These are phyloP conservation scores for Lathyrus sativus DNA, from an alignment of 306 rosid genomes.

Conservation along the genomic window DNA sequence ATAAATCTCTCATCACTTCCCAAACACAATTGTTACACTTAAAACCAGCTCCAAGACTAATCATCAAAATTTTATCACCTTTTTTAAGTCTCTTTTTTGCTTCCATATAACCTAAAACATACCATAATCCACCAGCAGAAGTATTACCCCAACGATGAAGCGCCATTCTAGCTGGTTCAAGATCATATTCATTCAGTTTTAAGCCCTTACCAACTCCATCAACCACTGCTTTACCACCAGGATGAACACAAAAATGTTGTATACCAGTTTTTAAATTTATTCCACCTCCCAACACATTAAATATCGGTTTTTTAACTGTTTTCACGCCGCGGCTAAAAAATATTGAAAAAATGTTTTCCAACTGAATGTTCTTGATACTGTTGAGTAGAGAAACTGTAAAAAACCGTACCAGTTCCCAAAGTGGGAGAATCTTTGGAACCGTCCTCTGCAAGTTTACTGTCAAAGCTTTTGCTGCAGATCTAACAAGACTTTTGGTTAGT, in stretches of 20 bases:
- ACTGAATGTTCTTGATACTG: conserved; percentile 17
- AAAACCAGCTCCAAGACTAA: conserved; percentile 89
- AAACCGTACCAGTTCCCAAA: conserved; percentile 54
- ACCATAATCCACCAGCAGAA: conserved; percentile 85
- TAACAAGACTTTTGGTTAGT: conserved; percentile 66
- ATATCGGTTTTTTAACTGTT: background rate
- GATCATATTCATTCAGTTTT: conserved; percentile 57
- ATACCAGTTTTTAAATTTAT: conserved; percentile 65
- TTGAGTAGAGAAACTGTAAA: conserved; percentile 14
- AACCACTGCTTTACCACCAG: conserved; percentile 74
- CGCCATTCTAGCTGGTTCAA: conserved; percentile 82
- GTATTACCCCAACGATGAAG: conserved; percentile 89
- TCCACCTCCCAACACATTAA: conserved; percentile 41
- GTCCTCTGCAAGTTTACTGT: conserved; percentile 55
- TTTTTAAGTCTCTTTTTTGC: conserved; percentile 82
- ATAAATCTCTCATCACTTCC: conserved; percentile 76
- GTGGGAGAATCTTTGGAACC: conserved; percentile 62
- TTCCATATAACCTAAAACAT: conserved; percentile 88
- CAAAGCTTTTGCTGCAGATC: conserved; percentile 67
- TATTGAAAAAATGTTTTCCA: conserved; percentile 26
- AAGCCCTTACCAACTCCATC: conserved; percentile 78
- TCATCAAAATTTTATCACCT: conserved; percentile 72
- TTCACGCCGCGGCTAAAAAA: conserved; percentile 17
- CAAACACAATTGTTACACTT: conserved; percentile 88
- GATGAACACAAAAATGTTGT: conserved; percentile 80